Percentiles rank a stretch among this genome's conserved stretches.
Conservation (phyloP, 352 stramenopile species). For the Lagenidium giganteum region DNA sequence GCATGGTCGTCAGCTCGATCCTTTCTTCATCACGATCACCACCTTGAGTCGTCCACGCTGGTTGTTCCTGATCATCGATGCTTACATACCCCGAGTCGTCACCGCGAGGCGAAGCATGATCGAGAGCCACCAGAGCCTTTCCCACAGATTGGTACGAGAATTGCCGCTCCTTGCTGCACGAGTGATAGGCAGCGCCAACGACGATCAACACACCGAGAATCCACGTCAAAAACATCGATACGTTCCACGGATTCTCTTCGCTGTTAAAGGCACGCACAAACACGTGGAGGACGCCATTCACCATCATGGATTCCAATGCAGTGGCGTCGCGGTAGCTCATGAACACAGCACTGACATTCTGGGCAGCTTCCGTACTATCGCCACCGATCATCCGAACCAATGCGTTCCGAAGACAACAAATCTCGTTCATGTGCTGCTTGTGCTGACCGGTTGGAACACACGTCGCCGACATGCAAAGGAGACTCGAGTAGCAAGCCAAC, state of each 20-base stretch:
- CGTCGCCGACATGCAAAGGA: slow-evolving; percentile 22
- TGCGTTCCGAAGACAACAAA: slow-evolving; percentile 46
- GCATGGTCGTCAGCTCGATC: slow-evolving; percentile 41
- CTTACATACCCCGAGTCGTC: slow-evolving; percentile 26
- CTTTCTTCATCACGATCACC: slow-evolving; percentile 8
- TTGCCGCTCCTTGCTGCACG: slow-evolving; percentile 36
- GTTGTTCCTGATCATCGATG: slow-evolving; percentile 22
- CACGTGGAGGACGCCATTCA: slow-evolving; percentile 9
- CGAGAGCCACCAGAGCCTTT: neutral
- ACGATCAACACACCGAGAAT: slow-evolving; percentile 44
- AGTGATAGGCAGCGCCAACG: slow-evolving; percentile 39
- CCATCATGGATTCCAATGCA: too few relatives aligned
- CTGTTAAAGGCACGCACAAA: slow-evolving; percentile 25
- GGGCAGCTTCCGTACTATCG: neutral
- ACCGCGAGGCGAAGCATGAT: neutral
- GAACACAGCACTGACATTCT: slow-evolving; percentile 34
- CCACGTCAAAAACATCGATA: slow-evolving; percentile 63
- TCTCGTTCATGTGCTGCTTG: slow-evolving; percentile 21
- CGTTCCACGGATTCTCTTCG: slow-evolving; percentile 56
- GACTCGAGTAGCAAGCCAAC: slow-evolving; percentile 19
- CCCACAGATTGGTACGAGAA: slow-evolving; percentile 53
- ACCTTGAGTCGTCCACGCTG: slow-evolving; percentile 1
- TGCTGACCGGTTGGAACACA: slow-evolving; percentile 31
- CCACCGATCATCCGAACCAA: slow-evolving; percentile 34
- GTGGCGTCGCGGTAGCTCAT: slow-evolving; percentile 32